phyloP scores from a whole-genome alignment of 805 yeast genomes.

The Yarrowia alimentaria region DNA sequence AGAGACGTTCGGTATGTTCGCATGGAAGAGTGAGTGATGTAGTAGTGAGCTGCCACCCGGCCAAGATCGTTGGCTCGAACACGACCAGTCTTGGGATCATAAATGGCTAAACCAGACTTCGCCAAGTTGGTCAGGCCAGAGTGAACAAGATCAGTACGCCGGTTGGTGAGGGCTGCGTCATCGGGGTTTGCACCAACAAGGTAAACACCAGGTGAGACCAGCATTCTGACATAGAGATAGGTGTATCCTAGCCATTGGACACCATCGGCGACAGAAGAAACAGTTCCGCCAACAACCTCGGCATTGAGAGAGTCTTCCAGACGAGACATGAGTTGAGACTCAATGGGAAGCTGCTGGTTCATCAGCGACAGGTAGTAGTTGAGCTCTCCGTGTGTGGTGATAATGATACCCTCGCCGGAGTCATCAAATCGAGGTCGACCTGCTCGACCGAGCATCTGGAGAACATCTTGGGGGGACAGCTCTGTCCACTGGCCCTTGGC shows the following conservation, averaged over 20 bases:
- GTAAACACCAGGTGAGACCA: slow-evolving; percentile 67
- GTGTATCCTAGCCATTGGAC: slow-evolving; percentile 76
- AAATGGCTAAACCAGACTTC: slow-evolving; percentile 57
- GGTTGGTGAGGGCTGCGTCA: slow-evolving; percentile 44
- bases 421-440: slow-evolving; percentile 94
- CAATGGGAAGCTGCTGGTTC: slow-evolving; percentile 89
- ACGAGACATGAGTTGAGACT: slow-evolving; percentile 73
- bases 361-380: slow-evolving; percentile 87
- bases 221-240: slow-evolving; percentile 77
- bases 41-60: slow-evolving; percentile 78
- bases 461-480: slow-evolving; percentile 88
- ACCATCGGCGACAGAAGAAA: slow-evolving; percentile 62
- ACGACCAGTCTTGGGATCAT: slow-evolving; percentile 50
- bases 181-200: slow-evolving; percentile 67
- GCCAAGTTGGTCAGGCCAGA: slow-evolving; percentile 66
- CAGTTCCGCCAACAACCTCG: slow-evolving; percentile 73
- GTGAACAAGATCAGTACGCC: slow-evolving; percentile 67
- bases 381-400: slow-evolving; percentile 80
- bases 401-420: slow-evolving; percentile 89
- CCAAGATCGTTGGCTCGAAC: slow-evolving; percentile 71
- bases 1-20: slow-evolving; percentile 60
- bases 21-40: slow-evolving; percentile 74
- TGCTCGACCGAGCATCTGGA: slow-evolving; percentile 98
- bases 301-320: slow-evolving; percentile 81
- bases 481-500: slow-evolving; percentile 86